Base-by-base conservation (phyloP, 176 grass and related monocot species). In the Triticum urartu region DNA sequence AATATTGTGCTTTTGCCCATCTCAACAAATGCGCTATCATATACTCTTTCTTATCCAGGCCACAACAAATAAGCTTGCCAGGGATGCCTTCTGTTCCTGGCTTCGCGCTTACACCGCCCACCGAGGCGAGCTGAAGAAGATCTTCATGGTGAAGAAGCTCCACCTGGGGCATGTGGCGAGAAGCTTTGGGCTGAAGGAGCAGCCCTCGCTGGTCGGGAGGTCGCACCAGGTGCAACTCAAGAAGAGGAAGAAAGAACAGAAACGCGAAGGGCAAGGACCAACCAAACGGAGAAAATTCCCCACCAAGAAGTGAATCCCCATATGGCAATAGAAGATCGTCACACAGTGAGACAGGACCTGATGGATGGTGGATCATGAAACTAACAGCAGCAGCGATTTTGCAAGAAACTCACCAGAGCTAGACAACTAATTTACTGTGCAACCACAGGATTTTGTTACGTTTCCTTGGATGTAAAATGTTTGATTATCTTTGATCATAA, bases 121-220 rank as follows among this genome's bases (percentile, higher is more conserved):
- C 32, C 69, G 92, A 74, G 97, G 97, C 14, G 97, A 99, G 71
- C 87, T 99, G 77, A 99, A 96, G 87, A 94, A 92, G 72, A 94
- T 98, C 42, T 98, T 98, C 58, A 94, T 96, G 92, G 92, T 96
- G 1, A 95, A 91, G 86, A 98, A 98, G 79, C 97, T 98, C 61
- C 97, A 95, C 81, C 70, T 98, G 85, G 97, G 97, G 7, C 97
- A 98, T 3, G 97, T 95, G 4, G 94, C 97, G 1, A 90, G 77
- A 78, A 98, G 94, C 40, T 98, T 95, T 13, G 92, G 97, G 32
- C 52, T 98, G 35, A 98, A 95, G 36, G 97, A 95, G 38, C 90
- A 95, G 20, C 94, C 94, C 6, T 98, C 92, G 0, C 74, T 92
- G 86, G 92, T 98, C 1, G 94, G 94, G 77, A 94, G 92, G 72